These are phyloP conservation scores for Penicillium rolfsii DNA, from an alignment of 2,329 filamentous ascomycete genomes.

Conservation along the genomic window DNA sequence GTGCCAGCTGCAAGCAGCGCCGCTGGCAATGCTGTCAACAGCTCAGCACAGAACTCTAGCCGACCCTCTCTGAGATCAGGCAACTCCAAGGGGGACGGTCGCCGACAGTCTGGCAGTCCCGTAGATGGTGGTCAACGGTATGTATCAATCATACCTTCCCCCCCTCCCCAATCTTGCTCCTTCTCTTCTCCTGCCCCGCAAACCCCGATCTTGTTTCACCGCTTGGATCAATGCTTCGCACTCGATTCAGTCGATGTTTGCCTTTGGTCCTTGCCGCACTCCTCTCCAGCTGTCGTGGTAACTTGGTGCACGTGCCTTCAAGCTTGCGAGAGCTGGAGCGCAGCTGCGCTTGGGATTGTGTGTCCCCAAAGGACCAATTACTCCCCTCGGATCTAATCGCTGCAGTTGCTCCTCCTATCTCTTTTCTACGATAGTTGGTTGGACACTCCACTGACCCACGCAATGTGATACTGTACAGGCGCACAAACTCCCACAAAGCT, in stretches of 20 bases:
- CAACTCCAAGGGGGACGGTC: slow-evolving; percentile 56
- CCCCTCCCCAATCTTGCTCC: slow-evolving; percentile 4
- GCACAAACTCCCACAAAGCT: slow-evolving; percentile 60
- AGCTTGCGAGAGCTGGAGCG: slow-evolving; percentile 15
- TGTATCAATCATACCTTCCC: slow-evolving; percentile 33
- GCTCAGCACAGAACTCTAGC: slow-evolving; percentile 43
- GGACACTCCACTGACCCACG: slow-evolving; percentile 28
- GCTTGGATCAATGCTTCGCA: neutral
- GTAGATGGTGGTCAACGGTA: slow-evolving; percentile 60
- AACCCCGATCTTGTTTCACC: neutral
- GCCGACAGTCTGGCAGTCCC: slow-evolving; percentile 61
- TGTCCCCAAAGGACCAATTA: slow-evolving; percentile 26
- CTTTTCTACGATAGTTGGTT: slow-evolving; percentile 11
- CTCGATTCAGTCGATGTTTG: neutral
- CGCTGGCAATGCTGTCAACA: slow-evolving; percentile 42
- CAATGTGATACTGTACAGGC: slow-evolving; percentile 40
- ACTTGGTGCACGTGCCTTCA: slow-evolving; percentile 21
- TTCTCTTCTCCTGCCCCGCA: neutral
- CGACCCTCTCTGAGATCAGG: slow-evolving; percentile 55
- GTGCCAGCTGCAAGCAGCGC: slow-evolving; percentile 41
- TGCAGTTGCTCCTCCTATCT: neutral
- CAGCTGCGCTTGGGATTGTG: slow-evolving; percentile 20
- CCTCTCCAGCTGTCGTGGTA: slow-evolving; percentile 6
- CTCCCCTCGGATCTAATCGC: slow-evolving; percentile 13
- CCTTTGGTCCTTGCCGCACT: slow-evolving; percentile 10